A percentile compares a stretch with the other conserved stretches of the same genome.
phyloP scores from a whole-genome alignment of 345 rosid genomes.

The Eucalyptus cladocalyx region DNA sequence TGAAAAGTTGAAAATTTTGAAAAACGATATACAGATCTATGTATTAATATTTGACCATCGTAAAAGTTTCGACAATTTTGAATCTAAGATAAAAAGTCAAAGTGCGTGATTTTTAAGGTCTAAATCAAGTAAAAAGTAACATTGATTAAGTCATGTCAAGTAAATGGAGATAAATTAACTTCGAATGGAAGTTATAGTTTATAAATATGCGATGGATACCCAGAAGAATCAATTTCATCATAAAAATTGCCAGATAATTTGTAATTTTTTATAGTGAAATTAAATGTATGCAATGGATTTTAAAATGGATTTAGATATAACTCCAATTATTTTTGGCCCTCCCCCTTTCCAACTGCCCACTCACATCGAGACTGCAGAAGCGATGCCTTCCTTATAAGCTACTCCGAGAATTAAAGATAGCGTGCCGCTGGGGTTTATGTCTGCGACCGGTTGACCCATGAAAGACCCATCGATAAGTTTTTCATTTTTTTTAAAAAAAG shows the following conservation, averaged over 20 bases:
- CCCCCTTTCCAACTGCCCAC: not conserved
- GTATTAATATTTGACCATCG: not conserved
- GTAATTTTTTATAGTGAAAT: not conserved
- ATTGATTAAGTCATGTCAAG: fast-evolving
- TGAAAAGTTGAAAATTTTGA: not conserved
- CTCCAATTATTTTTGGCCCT: not conserved
- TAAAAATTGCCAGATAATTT: not conserved
- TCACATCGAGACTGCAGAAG: not conserved
- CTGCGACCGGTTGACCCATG: not conserved
- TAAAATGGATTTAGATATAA: not conserved
- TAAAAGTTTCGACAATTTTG: fast-evolving
- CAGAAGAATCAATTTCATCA: not conserved
- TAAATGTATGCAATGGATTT: not conserved
- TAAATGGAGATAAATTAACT: not conserved
- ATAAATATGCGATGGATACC: not conserved
- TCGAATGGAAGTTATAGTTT: not conserved
- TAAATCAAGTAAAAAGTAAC: not conserved
- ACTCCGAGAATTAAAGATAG: not conserved
- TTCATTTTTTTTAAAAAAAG: not conserved
- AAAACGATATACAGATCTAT: fast-evolving
- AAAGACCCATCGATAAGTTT: not conserved
- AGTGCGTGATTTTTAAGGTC: not conserved
- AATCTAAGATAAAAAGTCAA: not conserved
- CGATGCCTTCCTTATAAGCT: not conserved
- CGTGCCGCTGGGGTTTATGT: not conserved